Base-by-base conservation (phyloP, 345 rosid genomes). In the Atalantia buxifolia region DNA sequence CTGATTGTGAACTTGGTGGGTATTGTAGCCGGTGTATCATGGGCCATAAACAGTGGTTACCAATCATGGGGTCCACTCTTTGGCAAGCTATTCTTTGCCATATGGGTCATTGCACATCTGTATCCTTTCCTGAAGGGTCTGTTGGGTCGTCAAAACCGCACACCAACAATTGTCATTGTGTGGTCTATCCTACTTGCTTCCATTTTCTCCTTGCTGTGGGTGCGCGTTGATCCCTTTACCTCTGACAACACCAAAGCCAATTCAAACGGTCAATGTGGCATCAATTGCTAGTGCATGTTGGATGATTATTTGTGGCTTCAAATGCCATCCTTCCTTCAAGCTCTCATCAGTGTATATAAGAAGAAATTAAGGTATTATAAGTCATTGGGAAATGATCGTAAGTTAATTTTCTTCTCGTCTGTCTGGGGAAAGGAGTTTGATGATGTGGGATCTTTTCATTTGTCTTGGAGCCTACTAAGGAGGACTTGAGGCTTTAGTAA, bases 1-100 rank as follows among this genome's bases (percentile, higher is more conserved):
- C 89, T 96, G 56, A 82, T 94, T 2, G 88, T 96, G 78, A 96
- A 96, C 91, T 66, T 96, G 80, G 89, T 96, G 28, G 98, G 99
- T 42, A 91, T 96, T n/a, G 99, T 96, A 64, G 99, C 99, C 4
- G 99, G 99, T n/a, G 95, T 96, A 27, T 96, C 99, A 0, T 94
- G 80, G 40, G 99, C 99, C 35, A 85, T 94, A 42, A 96, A 96
- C 92, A 96, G 99, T 2, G 99, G 99, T 5, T 96, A 96, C 87
- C 99, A 96, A 72, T 96, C 99, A 1, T 96, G 99, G 99, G 98
- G 99, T 67, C 98, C 99, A 0, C 94, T 95, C 36, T 95, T 95
- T 14, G 99, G 99, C 67, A 93, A 90, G 92, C 91, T 95, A 77
- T 95, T 95, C 93, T 95, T 95, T 2, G 98, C 98, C 61, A 77